A percentile compares a stretch with the other conserved stretches of the same genome.
Evolutionary conservation across 371 early-diverging fungal species (phyloP).

Genomic region (Mortierella sp.): DNA sequence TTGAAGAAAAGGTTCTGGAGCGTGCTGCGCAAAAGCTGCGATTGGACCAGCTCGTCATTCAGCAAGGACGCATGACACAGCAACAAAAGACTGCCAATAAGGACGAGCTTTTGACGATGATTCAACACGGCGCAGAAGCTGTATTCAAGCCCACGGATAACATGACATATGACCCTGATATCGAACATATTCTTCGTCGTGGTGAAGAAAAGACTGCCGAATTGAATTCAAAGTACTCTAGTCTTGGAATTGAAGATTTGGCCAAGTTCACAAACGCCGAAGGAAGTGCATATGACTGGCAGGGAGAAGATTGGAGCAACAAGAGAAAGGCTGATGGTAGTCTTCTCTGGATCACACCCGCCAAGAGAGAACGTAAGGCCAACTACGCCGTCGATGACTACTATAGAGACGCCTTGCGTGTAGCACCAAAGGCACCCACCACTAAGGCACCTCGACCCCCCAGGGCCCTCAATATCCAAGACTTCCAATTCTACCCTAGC

Average conservation of each 20-base stretch:
- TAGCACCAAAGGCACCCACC: slow-evolving; percentile 63
- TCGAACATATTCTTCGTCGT: slow-evolving; percentile 89
- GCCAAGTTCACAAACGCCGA: slow-evolving; percentile 84
- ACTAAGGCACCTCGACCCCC: slow-evolving; percentile 73
- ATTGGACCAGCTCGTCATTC: slow-evolving; percentile 98
- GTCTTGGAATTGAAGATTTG: slow-evolving; percentile 91
- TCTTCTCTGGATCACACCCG: slow-evolving; percentile 86
- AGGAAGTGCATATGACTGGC: slow-evolving; percentile 92
- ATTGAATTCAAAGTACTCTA: slow-evolving; percentile 88
- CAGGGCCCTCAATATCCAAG: slow-evolving; percentile 74
- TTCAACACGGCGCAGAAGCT: slow-evolving; percentile 95
- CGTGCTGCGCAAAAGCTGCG: slow-evolving; percentile 97
- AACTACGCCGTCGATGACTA: slow-evolving; percentile 92
- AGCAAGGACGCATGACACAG: slow-evolving; percentile 84
- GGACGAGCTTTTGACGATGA: slow-evolving; percentile 94
- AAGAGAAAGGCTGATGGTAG: slow-evolving; percentile 68
- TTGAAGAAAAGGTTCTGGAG: slow-evolving; percentile 98
- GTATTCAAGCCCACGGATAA: slow-evolving; percentile 78
- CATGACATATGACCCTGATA: slow-evolving; percentile 72
- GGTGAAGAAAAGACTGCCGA: slow-evolving; percentile 95
- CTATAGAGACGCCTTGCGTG: slow-evolving; percentile 84
- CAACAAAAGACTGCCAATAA: slow-evolving; percentile 72
- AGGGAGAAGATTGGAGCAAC: slow-evolving; percentile 94
- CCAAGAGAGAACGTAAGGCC: slow-evolving; percentile 89
- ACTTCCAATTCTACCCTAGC: slow-evolving; percentile 95